Evolutionary conservation across 1,284 basidiomycete species (phyloP).

Genomic region (Trametes hirsuta): DNA sequence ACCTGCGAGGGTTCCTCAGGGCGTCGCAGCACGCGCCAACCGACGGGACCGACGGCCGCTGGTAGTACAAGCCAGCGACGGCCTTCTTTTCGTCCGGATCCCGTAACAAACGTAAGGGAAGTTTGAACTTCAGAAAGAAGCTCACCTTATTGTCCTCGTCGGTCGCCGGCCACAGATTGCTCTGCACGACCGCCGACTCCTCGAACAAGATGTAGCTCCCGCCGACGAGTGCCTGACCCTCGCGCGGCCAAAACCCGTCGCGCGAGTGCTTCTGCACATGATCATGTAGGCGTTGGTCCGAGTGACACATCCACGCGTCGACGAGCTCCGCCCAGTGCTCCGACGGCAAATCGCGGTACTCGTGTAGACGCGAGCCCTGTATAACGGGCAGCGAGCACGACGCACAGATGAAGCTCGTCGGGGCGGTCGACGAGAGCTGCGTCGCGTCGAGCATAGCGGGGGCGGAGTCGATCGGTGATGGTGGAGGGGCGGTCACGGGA

Average conservation of each 20-base stretch:
- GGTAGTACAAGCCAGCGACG: slow-evolving; percentile 72
- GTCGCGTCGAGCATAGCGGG: slow-evolving; percentile 67
- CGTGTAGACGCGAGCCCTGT: slow-evolving; percentile 47
- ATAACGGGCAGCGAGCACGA: slow-evolving; percentile 79
- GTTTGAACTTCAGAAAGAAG: slow-evolving; percentile 13
- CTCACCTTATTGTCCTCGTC: slow-evolving; percentile 56
- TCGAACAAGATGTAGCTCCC: slow-evolving; percentile 85
- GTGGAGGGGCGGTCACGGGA: slow-evolving; percentile 22
- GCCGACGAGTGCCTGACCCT: slow-evolving; percentile 77
- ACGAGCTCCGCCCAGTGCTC: slow-evolving; percentile 97
- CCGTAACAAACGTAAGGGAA: not conserved
- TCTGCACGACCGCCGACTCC: slow-evolving; percentile 54
- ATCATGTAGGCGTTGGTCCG: slow-evolving; percentile 81
- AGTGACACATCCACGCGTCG: slow-evolving; percentile 98
- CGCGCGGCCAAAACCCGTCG: slow-evolving; percentile 79
- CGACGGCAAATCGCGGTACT: slow-evolving; percentile 86
- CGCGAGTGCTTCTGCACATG: slow-evolving; percentile 66
- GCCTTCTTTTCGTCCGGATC: slow-evolving; percentile 85
- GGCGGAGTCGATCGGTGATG: slow-evolving; percentile 21
- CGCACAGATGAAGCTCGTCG: slow-evolving; percentile 69
- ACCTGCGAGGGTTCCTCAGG: slow-evolving; percentile 57
- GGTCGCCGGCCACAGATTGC: slow-evolving; percentile 55
- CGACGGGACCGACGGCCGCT: slow-evolving; percentile 51
- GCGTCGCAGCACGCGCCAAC: slow-evolving; percentile 25
- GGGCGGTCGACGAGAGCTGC: slow-evolving; percentile 54